A percentile compares a stretch with the other conserved stretches of the same genome.
phyloP scores from a whole-genome alignment of 108 stramenopile species.

The Skeletonema potamos region DNA sequence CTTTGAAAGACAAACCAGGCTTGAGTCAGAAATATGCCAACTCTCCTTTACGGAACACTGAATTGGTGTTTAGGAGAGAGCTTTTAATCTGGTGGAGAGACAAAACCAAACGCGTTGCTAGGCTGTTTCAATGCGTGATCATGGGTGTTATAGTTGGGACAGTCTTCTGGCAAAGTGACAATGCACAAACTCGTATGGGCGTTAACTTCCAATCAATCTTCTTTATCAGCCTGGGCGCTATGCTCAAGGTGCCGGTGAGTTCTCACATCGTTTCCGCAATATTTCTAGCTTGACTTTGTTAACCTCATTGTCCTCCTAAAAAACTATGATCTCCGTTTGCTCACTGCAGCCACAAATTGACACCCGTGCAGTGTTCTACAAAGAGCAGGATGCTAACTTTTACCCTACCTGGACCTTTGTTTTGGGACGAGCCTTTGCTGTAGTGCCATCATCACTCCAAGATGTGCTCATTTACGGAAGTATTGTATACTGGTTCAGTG shows the following conservation, averaged over 20 bases:
- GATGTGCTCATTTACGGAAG: constrained; percentile 57
- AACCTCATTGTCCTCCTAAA: not conserved
- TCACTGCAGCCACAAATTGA: constrained; percentile 50
- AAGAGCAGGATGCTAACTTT: constrained; percentile 84
- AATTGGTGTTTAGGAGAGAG: constrained; percentile 51
- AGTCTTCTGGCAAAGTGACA: constrained; percentile 56
- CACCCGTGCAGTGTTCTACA: constrained; percentile 75
- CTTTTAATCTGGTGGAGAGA: constrained; percentile 61
- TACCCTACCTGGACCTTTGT: constrained; percentile 77
- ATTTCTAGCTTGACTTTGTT: not conserved
- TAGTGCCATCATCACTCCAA: constrained; percentile 50
- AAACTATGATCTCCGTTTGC: not conserved
- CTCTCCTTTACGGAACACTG: constrained; percentile 23
- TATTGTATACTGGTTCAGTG: constrained; percentile 61
- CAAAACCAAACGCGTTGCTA: constrained; percentile 44
- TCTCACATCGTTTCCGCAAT: not conserved
- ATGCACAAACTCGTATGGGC: constrained; percentile 46
- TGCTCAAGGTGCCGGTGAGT: constrained; percentile 58
- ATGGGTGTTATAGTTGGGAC: constrained; percentile 71
- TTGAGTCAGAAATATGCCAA: constrained; percentile 45
- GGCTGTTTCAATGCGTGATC: constrained; percentile 51
- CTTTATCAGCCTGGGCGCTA: constrained; percentile 60
- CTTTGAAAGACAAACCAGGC: constrained; percentile 2
- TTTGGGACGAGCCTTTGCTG: constrained; percentile 47
- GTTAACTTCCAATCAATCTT: constrained; percentile 66